phyloP scores from a whole-genome alignment of 179 eudicot species.

The Kewa caespitosa region DNA sequence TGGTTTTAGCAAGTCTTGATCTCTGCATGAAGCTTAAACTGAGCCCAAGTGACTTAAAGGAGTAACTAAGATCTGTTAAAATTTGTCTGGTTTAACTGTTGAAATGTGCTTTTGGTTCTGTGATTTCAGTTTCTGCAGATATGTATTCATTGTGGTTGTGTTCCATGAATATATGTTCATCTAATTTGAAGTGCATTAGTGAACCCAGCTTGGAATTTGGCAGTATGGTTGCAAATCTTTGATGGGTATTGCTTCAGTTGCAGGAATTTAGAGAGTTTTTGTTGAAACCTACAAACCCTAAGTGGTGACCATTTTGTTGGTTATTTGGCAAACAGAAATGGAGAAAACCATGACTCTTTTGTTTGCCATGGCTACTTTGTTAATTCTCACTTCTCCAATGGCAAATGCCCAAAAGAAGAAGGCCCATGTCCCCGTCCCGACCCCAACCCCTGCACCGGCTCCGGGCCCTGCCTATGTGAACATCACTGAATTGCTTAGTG shows the following conservation, averaged over 20 bases:
- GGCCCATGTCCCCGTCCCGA: constrained; percentile 27
- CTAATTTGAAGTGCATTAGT: background rate
- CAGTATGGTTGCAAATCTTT: constrained; percentile 9
- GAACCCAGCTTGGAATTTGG: background rate
- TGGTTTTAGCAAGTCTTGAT: background rate
- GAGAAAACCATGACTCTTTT: constrained; percentile 27
- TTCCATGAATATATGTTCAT: background rate
- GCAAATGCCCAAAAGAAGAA: constrained; percentile 39
- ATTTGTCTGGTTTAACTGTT: background rate
- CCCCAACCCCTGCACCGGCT: constrained; percentile 87
- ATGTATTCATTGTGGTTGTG: background rate
- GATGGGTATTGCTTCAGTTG: constrained; percentile 26
- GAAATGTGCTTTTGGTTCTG: background rate
- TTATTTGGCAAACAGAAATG: constrained; percentile 23
- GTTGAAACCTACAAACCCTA: background rate
- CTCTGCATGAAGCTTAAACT: constrained; percentile 16
- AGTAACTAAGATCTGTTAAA: constrained; percentile 22
- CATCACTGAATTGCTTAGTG: constrained; percentile 68
- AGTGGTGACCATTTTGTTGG: constrained; percentile 4
- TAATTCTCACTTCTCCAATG: constrained; percentile 36
- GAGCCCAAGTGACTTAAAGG: background rate
- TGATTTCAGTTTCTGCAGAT: too few relatives aligned
- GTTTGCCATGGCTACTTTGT: constrained; percentile 34
- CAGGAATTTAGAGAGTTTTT: constrained; percentile 35
- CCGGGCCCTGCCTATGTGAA: constrained; percentile 66